Base-by-base conservation (phyloP, 257 asterid genomes). In the Jacaranda copaia region DNA sequence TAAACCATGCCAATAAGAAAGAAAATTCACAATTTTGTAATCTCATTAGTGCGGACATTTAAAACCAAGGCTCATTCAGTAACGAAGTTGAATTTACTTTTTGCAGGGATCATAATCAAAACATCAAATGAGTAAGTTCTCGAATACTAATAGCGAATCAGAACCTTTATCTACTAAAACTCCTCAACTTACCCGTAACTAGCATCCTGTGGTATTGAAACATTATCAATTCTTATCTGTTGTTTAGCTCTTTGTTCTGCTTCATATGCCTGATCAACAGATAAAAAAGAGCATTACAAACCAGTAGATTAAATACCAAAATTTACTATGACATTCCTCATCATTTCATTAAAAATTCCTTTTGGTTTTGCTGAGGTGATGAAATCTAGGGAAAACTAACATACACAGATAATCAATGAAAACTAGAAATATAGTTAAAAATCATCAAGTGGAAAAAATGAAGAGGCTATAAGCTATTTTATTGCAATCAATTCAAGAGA, bases 181-280 rank as follows among this genome's bases (percentile, higher is more conserved):
- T 51, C 48, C 56, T 36, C 77, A 71, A 86, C 96, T 85, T 76
- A 96, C 99, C 90, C 94, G 79, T 91, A 84, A 82, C 98, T 92
- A 78, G 97, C 87, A 59, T 88, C 87, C 85, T 88, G 97, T 16
- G 94, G 91, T 80, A 96, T 75, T 71, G 85, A 67, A 77, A 90
- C 80, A 70, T 70, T 82, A 76, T 92, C 97, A 77, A 96, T 84
- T 60, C 81, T 85, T 72, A 61, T 68, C 78, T 91, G 90, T 59
- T 90, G 97, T 72, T 87, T 92, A 79, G 88, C 86, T 74, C 98
- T 88, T 82, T 91, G 93, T 72, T 90, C 93, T 36, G 88, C 97
- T 83, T 93, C 99, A 81, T 78, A 93, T 71, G 94, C 93, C 99
- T 96, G 89, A 81, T 77, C 64, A 70, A 84, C 49, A 46, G 32